Evolutionary conservation across 192 early-diverging fungal species (phyloP), one percentile per base, ranked within the genome.

Genomic region (Backusella sp.): DNA sequence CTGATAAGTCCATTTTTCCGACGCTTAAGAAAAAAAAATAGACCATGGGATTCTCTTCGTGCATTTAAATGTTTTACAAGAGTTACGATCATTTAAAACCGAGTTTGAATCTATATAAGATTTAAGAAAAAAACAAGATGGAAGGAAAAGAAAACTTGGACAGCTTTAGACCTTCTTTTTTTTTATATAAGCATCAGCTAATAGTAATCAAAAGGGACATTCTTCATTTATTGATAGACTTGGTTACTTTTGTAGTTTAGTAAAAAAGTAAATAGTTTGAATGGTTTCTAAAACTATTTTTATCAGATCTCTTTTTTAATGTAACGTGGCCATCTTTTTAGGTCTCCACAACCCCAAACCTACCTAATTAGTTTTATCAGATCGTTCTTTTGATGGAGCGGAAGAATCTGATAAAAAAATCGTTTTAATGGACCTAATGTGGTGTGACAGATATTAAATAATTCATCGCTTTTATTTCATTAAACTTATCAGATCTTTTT

Each of bases 61-160:
- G 56, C 56, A 62, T 62, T 62, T 28, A 62, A 62, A 62, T 62
- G 56, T 62, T 62, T 62, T 62, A 62, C 56, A 62, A 62, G 11
- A 26, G 8, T 28, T 62, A 62, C 56, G 11, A 62, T 28, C 46
- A n/a, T 62, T 62, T 62, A 62, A 62, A 62, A 62, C 56, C 56
- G 56, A 62, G 56, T 62, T 62, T 62, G n/a, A 62, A 62, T 62
- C 26, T 62, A 62, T 59, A 23, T 62, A 62, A 28, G 21, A 28
- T 62, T 49, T 49, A n/a, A 49, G 11, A 62, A 62, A 62, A 62
- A n/a, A 49, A 17, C 3, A 4, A 28, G 8, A n/a, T 28, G 23
- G 26, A 62, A 62, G 14, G 23, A 62, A 62, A 62, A 21, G 21
- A 62, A 62, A 28, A 62, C 23, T 56, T 28, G 14, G 14, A 44